Evolutionary conservation across 2,329 filamentous ascomycete genomes (phyloP).

Genomic region (Lasiodiplodia hormozganensis): DNA sequence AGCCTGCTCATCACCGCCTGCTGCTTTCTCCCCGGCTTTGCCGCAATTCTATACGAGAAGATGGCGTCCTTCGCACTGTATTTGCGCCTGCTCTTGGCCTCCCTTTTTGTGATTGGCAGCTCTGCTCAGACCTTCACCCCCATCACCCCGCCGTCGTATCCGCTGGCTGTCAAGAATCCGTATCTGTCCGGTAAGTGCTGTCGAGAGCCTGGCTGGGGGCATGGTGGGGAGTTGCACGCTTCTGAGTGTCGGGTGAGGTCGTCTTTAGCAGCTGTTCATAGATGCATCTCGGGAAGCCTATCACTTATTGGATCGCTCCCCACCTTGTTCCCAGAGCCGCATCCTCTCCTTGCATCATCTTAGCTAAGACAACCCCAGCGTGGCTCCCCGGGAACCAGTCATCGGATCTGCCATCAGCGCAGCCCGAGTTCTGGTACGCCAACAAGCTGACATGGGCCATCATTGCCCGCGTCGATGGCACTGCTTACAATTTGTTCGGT

Average conservation of each 20-base stretch:
- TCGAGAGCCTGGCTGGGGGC: neutral
- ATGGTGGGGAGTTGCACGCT: constrained; percentile 6
- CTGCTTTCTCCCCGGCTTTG: constrained; percentile 18
- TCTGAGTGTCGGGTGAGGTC: neutral
- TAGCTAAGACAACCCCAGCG: constrained; percentile 33
- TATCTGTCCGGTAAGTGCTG: constrained; percentile 46
- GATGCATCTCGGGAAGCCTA: constrained; percentile 21
- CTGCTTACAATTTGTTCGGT: constrained; percentile 52
- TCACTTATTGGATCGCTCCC: constrained; percentile 21
- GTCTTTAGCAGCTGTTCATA: constrained; percentile 17
- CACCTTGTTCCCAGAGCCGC: constrained; percentile 19
- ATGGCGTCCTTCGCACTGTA: constrained; percentile 21
- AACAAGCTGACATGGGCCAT: constrained; percentile 52
- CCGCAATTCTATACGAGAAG: constrained; percentile 22
- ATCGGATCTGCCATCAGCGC: constrained; percentile 45
- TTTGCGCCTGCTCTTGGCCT: constrained; percentile 14
- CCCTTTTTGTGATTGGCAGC: constrained; percentile 19
- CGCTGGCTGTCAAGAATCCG: constrained; percentile 52
- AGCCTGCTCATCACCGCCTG: constrained; percentile 22
- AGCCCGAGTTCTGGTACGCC: constrained; percentile 54
- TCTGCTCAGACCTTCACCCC: constrained; percentile 34
- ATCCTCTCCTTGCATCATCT: constrained; percentile 21
- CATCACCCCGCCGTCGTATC: constrained; percentile 51
- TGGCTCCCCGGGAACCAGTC: constrained; percentile 53
- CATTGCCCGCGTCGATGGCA: constrained; percentile 50